Conservation (phyloP, 108 stramenopile genomes). For the Schizochytrium sp. region DNA sequence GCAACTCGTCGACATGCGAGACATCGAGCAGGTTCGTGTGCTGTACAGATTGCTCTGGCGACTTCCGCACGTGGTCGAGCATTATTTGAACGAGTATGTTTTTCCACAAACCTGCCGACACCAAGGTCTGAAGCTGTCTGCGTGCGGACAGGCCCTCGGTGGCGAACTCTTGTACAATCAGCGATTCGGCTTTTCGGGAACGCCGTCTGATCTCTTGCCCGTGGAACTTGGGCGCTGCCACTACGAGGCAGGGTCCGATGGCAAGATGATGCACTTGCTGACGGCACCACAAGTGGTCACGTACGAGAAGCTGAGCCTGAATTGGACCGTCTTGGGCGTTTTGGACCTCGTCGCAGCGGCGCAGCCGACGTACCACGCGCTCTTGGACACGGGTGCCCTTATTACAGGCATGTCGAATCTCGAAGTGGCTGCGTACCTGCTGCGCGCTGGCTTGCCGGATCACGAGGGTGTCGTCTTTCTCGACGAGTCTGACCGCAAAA, state of each 20-base stretch:
- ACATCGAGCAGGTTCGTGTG: constrained; percentile 81
- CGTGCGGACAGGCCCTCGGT: constrained; percentile 67
- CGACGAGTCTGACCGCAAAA: constrained; percentile 37
- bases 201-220: constrained; percentile 37
- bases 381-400: constrained; percentile 51
- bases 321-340: constrained; percentile 67
- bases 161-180: constrained; percentile 27
- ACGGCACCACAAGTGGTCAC: constrained; percentile 75
- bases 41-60: constrained; percentile 66
- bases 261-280: constrained; percentile 82
- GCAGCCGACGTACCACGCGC: constrained; percentile 33
- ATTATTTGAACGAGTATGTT: constrained; percentile 81
- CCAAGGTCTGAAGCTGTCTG: constrained; percentile 88
- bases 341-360: constrained; percentile 59
- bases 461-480: constrained; percentile 47
- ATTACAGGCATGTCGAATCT: constrained; percentile 41
- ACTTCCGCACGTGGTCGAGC: constrained; percentile 73
- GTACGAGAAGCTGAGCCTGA: constrained; percentile 39
- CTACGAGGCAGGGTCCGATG: constrained; percentile 90
- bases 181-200: constrained; percentile 41
- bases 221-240: constrained; percentile 77
- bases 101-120: constrained; percentile 90
- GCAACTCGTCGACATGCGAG: constrained; percentile 83
- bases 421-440: constrained; percentile 33
- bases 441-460: constrained; percentile 24